Evolutionary conservation across 169 alveolate species (phyloP).

Genomic region (Eimeria mitis): DNA sequence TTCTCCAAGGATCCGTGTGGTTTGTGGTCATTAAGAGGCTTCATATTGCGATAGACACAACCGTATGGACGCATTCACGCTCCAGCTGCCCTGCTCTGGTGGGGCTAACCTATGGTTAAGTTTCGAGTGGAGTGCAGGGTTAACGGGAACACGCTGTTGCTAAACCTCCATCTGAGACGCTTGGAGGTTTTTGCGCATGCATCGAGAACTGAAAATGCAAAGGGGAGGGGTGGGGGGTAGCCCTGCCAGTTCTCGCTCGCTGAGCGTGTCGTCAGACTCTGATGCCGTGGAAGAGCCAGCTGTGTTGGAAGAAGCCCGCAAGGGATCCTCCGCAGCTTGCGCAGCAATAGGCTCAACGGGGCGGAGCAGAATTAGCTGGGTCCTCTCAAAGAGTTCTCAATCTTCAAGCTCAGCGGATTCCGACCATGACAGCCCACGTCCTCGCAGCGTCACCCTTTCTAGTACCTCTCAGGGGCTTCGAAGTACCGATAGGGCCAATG

Average conservation of each 20-base stretch:
- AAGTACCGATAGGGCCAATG: neutral
- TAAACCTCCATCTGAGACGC: neutral
- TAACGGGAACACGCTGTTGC: neutral
- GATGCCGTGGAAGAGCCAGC: conserved; percentile 40
- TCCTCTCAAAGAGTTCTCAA: neutral
- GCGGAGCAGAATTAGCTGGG: conserved; percentile 6
- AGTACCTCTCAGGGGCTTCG: neutral
- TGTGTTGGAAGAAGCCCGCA: conserved; percentile 46
- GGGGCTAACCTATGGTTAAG: neutral
- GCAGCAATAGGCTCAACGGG: neutral
- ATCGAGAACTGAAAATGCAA: neutral
- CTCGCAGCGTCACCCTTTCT: neutral
- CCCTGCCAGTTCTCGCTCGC: conserved; percentile 13
- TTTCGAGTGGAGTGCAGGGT: neutral
- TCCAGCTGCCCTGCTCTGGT: conserved; percentile 2
- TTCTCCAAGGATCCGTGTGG: neutral
- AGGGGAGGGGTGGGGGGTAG: neutral
- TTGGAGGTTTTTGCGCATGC: neutral
- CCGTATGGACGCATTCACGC: neutral
- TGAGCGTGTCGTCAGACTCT: conserved; percentile 48
- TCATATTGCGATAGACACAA: neutral
- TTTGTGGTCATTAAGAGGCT: neutral
- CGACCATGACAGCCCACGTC: neutral
- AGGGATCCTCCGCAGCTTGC: conserved; percentile 10
- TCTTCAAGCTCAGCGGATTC: neutral